phyloP scores from a whole-genome alignment of 768 basidiomycete species.

The Mycena sanguinolenta region DNA sequence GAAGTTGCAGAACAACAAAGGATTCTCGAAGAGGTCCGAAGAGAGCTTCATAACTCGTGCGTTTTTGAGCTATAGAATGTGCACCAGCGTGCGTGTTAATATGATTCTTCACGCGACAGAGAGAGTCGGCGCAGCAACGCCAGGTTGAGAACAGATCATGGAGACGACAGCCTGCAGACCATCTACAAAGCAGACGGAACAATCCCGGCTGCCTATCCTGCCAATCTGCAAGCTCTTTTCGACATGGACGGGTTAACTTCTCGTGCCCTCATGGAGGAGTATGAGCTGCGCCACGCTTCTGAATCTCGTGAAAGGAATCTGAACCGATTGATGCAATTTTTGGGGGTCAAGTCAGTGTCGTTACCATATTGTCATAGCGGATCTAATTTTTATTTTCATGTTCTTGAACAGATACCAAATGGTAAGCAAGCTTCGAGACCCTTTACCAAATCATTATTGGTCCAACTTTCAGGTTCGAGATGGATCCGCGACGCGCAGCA shows the following conservation, averaged over 20 bases:
- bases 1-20: constrained; percentile 59
- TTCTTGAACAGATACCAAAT: constrained; percentile 44
- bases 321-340: constrained; percentile 53
- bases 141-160: constrained; percentile 56
- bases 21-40: constrained; percentile 61
- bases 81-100: too few species aligned
- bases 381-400: background rate
- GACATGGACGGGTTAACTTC: constrained; percentile 53
- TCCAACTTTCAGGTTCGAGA: constrained; percentile 23
- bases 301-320: constrained; percentile 51
- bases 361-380: background rate
- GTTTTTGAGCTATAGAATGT: constrained; percentile 38
- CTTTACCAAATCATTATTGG: too few species aligned
- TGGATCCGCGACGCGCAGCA: constrained; percentile 22
- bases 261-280: constrained; percentile 47
- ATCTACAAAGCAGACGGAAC: constrained; percentile 63
- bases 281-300: constrained; percentile 42
- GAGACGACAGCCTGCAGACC: constrained; percentile 57
- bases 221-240: constrained; percentile 65
- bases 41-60: constrained; percentile 70
- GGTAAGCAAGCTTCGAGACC: too few species aligned
- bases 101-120: constrained; percentile 46
- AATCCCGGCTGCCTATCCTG: constrained; percentile 64
- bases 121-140: constrained; percentile 71
- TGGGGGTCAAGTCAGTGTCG: constrained; percentile 40